These are phyloP conservation scores for Scytalidium sp. DNA, from an alignment of 2,329 filamentous ascomycete genomes.

Conservation along the genomic window DNA sequence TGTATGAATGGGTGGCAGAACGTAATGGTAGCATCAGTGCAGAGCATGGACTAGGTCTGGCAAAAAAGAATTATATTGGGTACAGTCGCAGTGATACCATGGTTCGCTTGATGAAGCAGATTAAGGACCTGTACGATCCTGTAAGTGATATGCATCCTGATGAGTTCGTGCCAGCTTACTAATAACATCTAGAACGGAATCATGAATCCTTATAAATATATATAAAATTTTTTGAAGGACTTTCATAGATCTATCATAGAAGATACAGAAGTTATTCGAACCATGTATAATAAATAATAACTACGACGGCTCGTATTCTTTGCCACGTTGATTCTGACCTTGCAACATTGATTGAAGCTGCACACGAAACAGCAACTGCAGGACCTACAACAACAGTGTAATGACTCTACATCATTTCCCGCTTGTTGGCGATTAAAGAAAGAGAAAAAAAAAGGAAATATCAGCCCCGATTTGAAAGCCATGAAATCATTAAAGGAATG, in stretches of 20 bases:
- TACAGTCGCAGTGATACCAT: constrained; percentile 89
- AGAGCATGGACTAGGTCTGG: constrained; percentile 89
- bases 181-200: constrained; percentile 78
- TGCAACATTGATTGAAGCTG: too few relatives aligned
- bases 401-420: too few relatives aligned
- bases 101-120: constrained; percentile 88
- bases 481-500: too few relatives aligned
- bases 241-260: neutral
- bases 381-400: too few relatives aligned
- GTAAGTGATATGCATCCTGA: constrained; percentile 51
- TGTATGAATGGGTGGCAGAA: constrained; percentile 95
- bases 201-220: constrained; percentile 99
- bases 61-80: constrained; percentile 93
- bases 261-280: neutral
- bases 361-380: too few relatives aligned
- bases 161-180: constrained; percentile 13
- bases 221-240: constrained; percentile 39
- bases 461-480: too few relatives aligned
- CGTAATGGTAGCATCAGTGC: constrained; percentile 92
- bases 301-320: too few relatives aligned
- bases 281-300: neutral
- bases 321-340: too few relatives aligned
- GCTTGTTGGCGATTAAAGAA: too few relatives aligned
- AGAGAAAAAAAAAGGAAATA: too few relatives aligned
- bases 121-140: constrained; percentile 92